Conservation (phyloP, 108 stramenopile species). For the Nitzschia putrida region DNA sequence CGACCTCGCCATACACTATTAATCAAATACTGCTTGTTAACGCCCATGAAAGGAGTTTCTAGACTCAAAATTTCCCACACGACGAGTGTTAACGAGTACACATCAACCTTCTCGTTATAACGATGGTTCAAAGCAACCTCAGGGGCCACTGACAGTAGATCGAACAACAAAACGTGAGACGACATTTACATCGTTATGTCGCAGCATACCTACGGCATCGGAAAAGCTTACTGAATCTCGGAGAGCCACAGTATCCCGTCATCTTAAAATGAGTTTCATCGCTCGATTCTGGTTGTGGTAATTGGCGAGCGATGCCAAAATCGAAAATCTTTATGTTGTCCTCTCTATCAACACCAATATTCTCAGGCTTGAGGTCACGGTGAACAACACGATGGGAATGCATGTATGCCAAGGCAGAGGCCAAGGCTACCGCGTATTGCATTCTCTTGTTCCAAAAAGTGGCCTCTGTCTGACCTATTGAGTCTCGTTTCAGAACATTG, state of each 20-base stretch:
- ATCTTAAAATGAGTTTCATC: background rate
- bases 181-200: no score
- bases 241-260: background rate
- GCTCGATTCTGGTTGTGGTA: background rate
- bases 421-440: slow-evolving; percentile 25
- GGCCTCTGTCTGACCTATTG: slow-evolving; percentile 8
- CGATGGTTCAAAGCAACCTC: slow-evolving; percentile 66
- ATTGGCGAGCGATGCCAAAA: slow-evolving; percentile 32
- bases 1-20: slow-evolving; percentile 31
- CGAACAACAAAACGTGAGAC: no score
- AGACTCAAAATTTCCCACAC: slow-evolving; percentile 69
- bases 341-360: slow-evolving; percentile 31
- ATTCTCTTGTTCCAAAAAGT: slow-evolving; percentile 39
- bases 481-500: slow-evolving; percentile 19
- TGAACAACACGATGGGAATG: slow-evolving; percentile 14
- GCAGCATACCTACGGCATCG: no score
- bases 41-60: slow-evolving; percentile 48
- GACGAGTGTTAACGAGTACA: slow-evolving; percentile 74
- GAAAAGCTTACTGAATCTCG: slow-evolving; percentile 26
- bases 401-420: slow-evolving; percentile 22
- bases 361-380: slow-evolving; percentile 36
- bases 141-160: slow-evolving; percentile 13
- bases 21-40: slow-evolving; percentile 15
- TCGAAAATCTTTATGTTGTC: slow-evolving; percentile 31
- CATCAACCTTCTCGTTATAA: slow-evolving; percentile 77